A percentile compares a stretch with the other conserved stretches of the same genome.
Evolutionary conservation across 1,139 yeast species (phyloP).

Genomic region (Candida labiduridarum): DNA sequence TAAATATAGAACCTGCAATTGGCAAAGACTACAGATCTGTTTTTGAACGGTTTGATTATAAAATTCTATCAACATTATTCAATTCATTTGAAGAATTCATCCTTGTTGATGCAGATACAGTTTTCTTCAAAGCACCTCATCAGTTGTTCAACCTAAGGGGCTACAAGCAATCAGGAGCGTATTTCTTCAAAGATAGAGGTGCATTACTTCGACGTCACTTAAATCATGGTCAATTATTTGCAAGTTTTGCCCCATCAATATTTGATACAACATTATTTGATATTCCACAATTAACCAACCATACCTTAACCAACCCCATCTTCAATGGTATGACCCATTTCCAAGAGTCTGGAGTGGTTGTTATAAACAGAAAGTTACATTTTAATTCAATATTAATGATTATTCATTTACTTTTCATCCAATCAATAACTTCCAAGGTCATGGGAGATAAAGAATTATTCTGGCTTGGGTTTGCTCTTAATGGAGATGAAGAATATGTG

Average conservation of each 20-base stretch:
- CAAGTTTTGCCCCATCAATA: constrained; percentile 40
- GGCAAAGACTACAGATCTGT: constrained; percentile 25
- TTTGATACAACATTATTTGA: constrained; percentile 37
- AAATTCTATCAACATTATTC: constrained; percentile 51
- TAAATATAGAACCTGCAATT: constrained; percentile 24
- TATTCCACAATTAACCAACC: constrained; percentile 35
- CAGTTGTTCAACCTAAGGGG: constrained; percentile 39
- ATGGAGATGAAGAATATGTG: constrained; percentile 36
- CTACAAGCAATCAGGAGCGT: constrained; percentile 42
- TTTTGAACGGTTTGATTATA: constrained; percentile 46
- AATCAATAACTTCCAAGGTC: constrained; percentile 26
- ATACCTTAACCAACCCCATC: constrained; percentile 32
- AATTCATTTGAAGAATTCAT: constrained; percentile 53
- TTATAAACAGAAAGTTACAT: constrained; percentile 45
- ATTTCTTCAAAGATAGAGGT: constrained; percentile 52
- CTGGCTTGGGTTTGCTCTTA: constrained; percentile 35
- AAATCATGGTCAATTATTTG: constrained; percentile 33
- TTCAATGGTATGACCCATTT: constrained; percentile 40
- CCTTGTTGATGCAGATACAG: constrained; percentile 56
- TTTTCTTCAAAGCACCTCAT: constrained; percentile 38
- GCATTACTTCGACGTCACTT: constrained; percentile 33
- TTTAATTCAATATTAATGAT: constrained; percentile 31
- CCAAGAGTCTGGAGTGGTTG: constrained; percentile 56
- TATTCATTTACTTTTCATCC: constrained; percentile 30
- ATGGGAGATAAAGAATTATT: constrained; percentile 41